Percentiles rank a stretch among this genome's conserved stretches.
Evolutionary conservation across 768 basidiomycete species (phyloP).

Genomic region (Boletus rex-veris): DNA sequence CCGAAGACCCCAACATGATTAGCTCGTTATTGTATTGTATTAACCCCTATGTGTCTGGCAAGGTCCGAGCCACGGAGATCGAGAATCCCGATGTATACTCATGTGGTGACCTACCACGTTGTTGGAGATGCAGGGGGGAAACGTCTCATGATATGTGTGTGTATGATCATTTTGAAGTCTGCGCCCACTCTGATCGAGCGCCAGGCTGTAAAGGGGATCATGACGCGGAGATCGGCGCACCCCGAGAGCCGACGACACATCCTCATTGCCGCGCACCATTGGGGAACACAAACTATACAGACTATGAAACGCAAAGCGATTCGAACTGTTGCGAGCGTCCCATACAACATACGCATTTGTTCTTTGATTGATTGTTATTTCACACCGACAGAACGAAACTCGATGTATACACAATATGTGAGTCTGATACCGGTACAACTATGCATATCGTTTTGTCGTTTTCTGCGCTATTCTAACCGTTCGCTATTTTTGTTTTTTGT

Average conservation of each 20-base stretch:
- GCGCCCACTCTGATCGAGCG: not conserved
- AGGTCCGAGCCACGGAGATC: not conserved
- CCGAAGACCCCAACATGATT: not conserved
- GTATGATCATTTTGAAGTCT: no score
- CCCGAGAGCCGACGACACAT: no score
- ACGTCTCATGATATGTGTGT: no score
- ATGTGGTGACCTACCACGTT: not conserved
- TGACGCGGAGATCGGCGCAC: not conserved
- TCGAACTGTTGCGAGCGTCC: not conserved
- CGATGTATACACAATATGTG: not conserved
- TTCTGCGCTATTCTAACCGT: no score
- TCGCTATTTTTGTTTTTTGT: no score
- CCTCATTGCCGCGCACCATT: no score
- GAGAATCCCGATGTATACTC: not conserved
- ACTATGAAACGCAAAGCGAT: not conserved
- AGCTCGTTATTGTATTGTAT: not conserved
- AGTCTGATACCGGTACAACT: not conserved
- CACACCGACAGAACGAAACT: not conserved
- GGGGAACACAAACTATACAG: not conserved
- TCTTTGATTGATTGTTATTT: not conserved
- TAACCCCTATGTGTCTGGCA: not conserved
- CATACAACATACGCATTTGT: not conserved
- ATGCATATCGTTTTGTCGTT: no score
- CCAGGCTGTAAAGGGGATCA: not conserved
- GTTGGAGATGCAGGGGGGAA: not conserved